Evolutionary conservation across 805 yeast species (phyloP).

Genomic region (Lipomyces lipofer): DNA sequence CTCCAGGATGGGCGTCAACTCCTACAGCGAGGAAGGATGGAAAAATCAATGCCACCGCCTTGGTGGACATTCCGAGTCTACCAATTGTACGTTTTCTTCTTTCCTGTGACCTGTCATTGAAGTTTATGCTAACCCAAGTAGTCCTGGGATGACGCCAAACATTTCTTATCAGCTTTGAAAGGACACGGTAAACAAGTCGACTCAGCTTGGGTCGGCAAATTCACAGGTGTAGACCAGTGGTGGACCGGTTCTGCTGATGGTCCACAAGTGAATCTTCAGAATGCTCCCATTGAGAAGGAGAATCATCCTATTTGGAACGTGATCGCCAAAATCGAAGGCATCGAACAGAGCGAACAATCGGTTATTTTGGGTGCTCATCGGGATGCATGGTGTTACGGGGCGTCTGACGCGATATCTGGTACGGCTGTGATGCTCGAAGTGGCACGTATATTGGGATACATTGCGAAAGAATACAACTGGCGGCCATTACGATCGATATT

Average conservation of each 20-base stretch:
- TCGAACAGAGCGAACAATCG: conserved; percentile 45
- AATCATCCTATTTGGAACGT: conserved; percentile 66
- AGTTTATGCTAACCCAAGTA: background rate
- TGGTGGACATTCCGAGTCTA: conserved; percentile 73
- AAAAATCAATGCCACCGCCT: conserved; percentile 43
- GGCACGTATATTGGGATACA: conserved; percentile 55
- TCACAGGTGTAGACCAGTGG: conserved; percentile 39
- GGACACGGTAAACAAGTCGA: conserved; percentile 44
- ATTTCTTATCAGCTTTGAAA: conserved; percentile 43
- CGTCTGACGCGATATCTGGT: conserved; percentile 78
- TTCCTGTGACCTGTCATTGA: no score
- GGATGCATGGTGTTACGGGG: conserved; percentile 83
- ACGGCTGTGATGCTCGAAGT: conserved; percentile 65
- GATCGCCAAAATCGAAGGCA: conserved; percentile 60
- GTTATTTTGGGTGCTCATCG: conserved; percentile 74
- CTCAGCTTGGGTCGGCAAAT: conserved; percentile 11
- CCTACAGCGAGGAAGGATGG: conserved; percentile 43
- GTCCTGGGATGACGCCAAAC: conserved; percentile 67
- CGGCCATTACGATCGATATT: conserved; percentile 68
- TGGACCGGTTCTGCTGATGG: conserved; percentile 21
- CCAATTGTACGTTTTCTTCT: conserved; percentile 47
- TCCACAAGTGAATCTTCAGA: conserved; percentile 18
- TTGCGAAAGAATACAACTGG: conserved; percentile 59
- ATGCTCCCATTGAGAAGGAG: conserved; percentile 52
- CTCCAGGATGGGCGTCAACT: conserved; percentile 64